phyloP scores from a whole-genome alignment of 805 yeast genomes.

The Cyberlindnera japonica region DNA sequence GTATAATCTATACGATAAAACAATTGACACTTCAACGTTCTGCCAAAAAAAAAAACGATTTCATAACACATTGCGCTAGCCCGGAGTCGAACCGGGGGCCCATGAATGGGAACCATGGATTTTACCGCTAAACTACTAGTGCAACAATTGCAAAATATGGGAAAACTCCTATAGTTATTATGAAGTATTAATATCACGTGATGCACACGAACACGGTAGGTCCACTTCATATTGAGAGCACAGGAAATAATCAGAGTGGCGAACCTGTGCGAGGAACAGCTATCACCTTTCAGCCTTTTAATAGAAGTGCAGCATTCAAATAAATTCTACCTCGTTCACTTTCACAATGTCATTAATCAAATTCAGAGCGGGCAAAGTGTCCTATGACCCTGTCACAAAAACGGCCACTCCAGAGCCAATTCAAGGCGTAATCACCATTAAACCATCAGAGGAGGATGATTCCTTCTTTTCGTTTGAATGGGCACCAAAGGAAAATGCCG shows the following conservation, averaged over 20 bases:
- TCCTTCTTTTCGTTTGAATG: conserved; percentile 68
- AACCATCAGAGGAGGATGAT: conserved; percentile 65
- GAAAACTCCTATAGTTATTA: neutral
- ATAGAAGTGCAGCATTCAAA: too few species aligned
- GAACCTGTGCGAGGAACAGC: too few species aligned
- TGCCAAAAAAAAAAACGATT: conserved; percentile 1
- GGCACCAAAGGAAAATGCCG: conserved; percentile 58
- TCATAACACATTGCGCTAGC: conserved; percentile 42
- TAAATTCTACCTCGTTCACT: neutral
- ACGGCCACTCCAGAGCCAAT: conserved; percentile 66
- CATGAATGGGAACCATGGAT: conserved; percentile 23
- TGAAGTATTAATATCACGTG: too few species aligned
- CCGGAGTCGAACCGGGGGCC: conserved; percentile 61
- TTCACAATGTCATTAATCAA: conserved; percentile 27
- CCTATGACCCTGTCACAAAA: conserved; percentile 55
- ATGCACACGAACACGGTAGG: too few species aligned
- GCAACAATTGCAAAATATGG: conserved; percentile 1
- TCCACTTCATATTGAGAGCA: neutral
- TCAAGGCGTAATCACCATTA: conserved; percentile 62
- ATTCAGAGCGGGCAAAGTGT: conserved; percentile 79
- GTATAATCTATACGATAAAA: too few species aligned
- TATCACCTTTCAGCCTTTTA: too few species aligned
- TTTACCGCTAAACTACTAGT: conserved; percentile 22
- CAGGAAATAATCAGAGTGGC: neutral
- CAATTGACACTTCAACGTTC: too few species aligned